phyloP scores from a whole-genome alignment of 2,329 filamentous ascomycete species.

The Diaporthe humulicola region DNA sequence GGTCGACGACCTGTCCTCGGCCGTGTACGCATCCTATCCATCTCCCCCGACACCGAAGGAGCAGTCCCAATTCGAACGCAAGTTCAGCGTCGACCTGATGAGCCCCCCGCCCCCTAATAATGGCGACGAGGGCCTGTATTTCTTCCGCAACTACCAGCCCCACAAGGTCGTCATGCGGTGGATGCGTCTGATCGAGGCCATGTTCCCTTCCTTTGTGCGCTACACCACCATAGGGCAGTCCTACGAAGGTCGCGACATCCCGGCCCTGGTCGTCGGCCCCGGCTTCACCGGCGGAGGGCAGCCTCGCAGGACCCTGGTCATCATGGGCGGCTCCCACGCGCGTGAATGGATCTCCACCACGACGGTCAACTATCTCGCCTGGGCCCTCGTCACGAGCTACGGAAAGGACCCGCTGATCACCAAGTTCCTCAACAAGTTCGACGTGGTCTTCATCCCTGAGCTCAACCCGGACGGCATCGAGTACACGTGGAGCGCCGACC shows the following conservation, averaged over 20 bases:
- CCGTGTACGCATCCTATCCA: conserved; percentile 83
- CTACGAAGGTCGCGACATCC: conserved; percentile 89
- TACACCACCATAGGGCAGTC: conserved; percentile 85
- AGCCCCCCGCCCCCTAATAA: conserved; percentile 43
- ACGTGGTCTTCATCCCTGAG: conserved; percentile 89
- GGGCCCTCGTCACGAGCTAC: conserved; percentile 87
- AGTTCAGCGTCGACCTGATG: conserved; percentile 48
- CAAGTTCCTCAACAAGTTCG: conserved; percentile 84
- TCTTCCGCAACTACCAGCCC: conserved; percentile 94
- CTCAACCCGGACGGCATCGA: conserved; percentile 95
- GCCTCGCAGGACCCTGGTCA: conserved; percentile 80
- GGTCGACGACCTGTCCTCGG: conserved; percentile 83
- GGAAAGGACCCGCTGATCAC: conserved; percentile 80
- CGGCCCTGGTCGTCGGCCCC: conserved; percentile 80
- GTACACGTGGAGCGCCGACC: conserved; percentile 92
- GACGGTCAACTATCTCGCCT: conserved; percentile 91
- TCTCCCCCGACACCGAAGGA: conserved; percentile 48
- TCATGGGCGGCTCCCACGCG: conserved; percentile 90
- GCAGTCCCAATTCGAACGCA: conserved; percentile 41
- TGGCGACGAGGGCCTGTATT: conserved; percentile 64
- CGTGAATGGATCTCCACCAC: conserved; percentile 97
- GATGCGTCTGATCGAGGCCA: conserved; percentile 90
- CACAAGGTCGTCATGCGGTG: conserved; percentile 80
- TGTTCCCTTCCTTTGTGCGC: conserved; percentile 86
- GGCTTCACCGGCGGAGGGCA: conserved; percentile 56